These are phyloP conservation scores for Diversispora epigaea DNA, from an alignment of 192 early-diverging fungal species.

Conservation along the genomic window DNA sequence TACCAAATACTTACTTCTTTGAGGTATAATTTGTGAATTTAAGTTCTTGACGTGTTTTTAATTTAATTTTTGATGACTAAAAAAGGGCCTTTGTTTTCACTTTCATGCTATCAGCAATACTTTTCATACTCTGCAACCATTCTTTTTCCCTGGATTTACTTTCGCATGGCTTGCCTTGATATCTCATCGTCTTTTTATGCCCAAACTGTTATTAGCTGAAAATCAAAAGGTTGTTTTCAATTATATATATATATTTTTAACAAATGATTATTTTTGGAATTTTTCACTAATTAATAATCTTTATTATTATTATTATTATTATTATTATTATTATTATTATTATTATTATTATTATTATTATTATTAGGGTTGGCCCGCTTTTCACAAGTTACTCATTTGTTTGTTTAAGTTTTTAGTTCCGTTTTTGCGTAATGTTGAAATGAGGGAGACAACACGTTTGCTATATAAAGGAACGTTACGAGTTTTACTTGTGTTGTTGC, in stretches of 20 bases:
- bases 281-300: no score
- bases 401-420: constrained; percentile 87
- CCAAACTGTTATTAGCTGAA: constrained; percentile 75
- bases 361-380: constrained; percentile 79
- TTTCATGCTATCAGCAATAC: no score
- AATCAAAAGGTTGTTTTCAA: constrained; percentile 77
- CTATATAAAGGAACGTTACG: constrained; percentile 90
- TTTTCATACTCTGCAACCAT: constrained; percentile 81
- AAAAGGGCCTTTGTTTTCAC: no score
- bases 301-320: no score
- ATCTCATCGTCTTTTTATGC: constrained; percentile 91
- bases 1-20: constrained; percentile 70
- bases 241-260: no score
- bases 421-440: constrained; percentile 69
- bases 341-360: constrained; percentile 1
- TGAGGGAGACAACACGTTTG: constrained; percentile 73
- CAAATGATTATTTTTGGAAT: no score
- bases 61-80: no score
- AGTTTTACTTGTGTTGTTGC: constrained; percentile 86
- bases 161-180: constrained; percentile 94
- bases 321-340: constrained; percentile 6
- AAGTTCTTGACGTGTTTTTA: no score
- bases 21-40: constrained; percentile 47
- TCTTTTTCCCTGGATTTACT: constrained; percentile 86
- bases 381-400: constrained; percentile 79